Base-by-base conservation (phyloP, 345 rosid genomes). In the Citropsis articulata region DNA sequence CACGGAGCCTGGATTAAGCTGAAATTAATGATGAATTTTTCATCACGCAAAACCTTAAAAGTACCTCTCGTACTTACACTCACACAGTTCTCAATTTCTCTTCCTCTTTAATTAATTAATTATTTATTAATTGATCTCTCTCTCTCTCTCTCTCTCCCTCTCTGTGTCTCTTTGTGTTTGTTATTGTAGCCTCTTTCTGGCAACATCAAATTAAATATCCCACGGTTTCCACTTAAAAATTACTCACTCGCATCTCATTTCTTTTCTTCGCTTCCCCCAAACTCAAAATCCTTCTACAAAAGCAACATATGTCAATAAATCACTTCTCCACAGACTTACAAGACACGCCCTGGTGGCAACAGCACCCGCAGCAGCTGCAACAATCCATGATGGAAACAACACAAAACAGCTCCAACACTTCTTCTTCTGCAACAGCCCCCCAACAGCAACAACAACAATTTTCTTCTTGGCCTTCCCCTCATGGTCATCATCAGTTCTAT, bases 331-430 rank as follows among this genome's bases (percentile, higher is more conserved):
- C 78, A 50, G 90, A 84, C 77, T 69, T 83, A 31, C 82, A 79
- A 73, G 81, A 82, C 83, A 64, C 86, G 25, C 72, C 85, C 65
- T 78, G 86, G 86, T 83, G 89, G 87, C 90, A 82, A 21, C 81
- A 59, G 14, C 50, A 45, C 50, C 50, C 50, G 14, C 16, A 45
- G 13, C 50, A 45, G 50, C 50, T 45, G 25, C 81, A 72, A 25
- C 87, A 83, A 25, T 83, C 82, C 25, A 80, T 69, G 66, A 85
- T 78, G 87, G 83, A 81, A 31, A 60, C 80, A 35, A 74, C 79
- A 57, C 71, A 63, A 48, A 65, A 18, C 13, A 40, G 18, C 14
- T 3, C 27, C 48, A 35, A 19, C 57, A 53, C 2, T n/a, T 57
- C 69, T 50, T 75, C 67, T 42, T 79, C 79, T 1, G 10, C 22